Evolutionary conservation across 2,329 filamentous ascomycete species (phyloP).

Genomic region (Scedosporium boydii): DNA sequence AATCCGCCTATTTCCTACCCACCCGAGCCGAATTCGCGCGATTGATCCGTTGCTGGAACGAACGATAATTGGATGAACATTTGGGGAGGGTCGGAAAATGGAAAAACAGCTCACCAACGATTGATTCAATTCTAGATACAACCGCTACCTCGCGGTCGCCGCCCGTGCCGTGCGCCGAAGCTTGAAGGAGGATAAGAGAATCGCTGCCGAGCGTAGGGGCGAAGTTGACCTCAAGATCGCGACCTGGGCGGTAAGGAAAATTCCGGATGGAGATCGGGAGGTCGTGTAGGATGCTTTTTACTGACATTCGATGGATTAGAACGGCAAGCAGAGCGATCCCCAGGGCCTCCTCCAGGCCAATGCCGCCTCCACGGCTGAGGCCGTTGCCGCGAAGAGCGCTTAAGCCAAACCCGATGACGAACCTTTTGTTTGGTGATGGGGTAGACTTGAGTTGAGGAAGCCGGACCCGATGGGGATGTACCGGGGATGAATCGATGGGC

Average conservation of each 20-base stretch:
- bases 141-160: conserved; percentile 96
- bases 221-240: conserved; percentile 82
- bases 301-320: conserved; percentile 43
- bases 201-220: conserved; percentile 80
- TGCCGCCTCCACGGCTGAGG: conserved; percentile 26
- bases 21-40: neutral
- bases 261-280: neutral
- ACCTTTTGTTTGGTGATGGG: neutral
- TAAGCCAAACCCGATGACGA: neutral
- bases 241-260: conserved; percentile 79
- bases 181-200: conserved; percentile 89
- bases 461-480: neutral
- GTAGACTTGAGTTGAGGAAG: neutral
- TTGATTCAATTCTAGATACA: conserved; percentile 62
- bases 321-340: conserved; percentile 87
- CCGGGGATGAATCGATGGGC: neutral
- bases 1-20: conserved; percentile 7
- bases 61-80: neutral
- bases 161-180: conserved; percentile 91
- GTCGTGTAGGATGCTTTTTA: neutral
- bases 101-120: conserved; percentile 21
- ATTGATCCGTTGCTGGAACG: neutral
- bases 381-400: conserved; percentile 23
- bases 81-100: too few species aligned
- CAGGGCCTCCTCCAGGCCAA: conserved; percentile 60